Percentiles rank a stretch among this genome's conserved stretches.
These are phyloP conservation scores for Leishmania tarentolae DNA, from an alignment of 208 protist genomes.

Conservation along the genomic window DNA sequence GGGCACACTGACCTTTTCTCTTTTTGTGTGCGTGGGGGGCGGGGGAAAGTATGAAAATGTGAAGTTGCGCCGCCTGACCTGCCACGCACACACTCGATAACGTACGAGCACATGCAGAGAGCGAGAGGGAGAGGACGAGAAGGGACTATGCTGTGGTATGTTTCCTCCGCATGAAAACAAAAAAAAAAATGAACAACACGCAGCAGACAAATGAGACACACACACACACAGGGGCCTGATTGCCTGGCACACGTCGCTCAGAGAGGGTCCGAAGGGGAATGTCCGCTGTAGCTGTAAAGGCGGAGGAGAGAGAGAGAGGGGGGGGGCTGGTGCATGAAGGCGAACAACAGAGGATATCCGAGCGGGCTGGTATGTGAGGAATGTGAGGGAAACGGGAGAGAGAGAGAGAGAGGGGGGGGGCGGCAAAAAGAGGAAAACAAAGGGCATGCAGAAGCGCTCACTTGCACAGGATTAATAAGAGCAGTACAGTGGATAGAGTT, in stretches of 20 bases:
- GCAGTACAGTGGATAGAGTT: not conserved
- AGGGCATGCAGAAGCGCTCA: not conserved
- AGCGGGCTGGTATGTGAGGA: not conserved
- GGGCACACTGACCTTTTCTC: not conserved
- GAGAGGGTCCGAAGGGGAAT: not conserved
- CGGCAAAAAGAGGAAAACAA: not conserved
- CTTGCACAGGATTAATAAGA: not conserved
- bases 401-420: not conserved
- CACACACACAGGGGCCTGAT: no score
- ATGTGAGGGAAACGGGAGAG: no score
- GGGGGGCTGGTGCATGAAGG: not conserved
- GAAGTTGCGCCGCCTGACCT: not conserved
- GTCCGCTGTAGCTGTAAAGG: no score
- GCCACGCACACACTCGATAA: not conserved
- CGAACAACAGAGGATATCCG: not conserved
- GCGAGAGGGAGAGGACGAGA: not conserved
- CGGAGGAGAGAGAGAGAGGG: no score
- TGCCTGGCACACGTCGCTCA: not conserved
- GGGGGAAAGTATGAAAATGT: not conserved
- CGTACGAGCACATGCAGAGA: not conserved
- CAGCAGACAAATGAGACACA: not conserved
- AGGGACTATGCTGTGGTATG: not conserved
- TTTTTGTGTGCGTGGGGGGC: not conserved
- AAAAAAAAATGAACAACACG: no score
- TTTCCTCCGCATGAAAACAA: not conserved